Evolutionary conservation across 1,284 basidiomycete genomes (phyloP), one percentile per base, ranked within the genome.

Genomic region (Cystobasidium pallidum): DNA sequence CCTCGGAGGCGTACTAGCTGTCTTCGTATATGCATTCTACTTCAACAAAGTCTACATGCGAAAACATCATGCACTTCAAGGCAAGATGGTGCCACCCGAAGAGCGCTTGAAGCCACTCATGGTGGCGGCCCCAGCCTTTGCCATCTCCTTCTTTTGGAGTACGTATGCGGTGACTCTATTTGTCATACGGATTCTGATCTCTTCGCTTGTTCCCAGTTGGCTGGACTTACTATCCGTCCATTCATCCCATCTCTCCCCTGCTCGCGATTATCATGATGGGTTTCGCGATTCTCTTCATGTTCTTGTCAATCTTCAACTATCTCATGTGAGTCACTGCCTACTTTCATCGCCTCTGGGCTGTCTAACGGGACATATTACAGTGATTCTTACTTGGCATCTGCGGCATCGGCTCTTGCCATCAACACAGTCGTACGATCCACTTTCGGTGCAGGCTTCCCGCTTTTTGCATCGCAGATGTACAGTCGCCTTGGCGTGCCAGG

Each of bases 391-490:
- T 79, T 85, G 30, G 49, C 52, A n/a, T 72, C 52, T 36, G 32
- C 58, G 7, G 21, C n/a, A 80, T 81, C 77, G 80, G 82, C 13
- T 83, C 84, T 0, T 84, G 67, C 67, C 21, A 70, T 70, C 67
- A 70, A 70, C 72, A 86, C 84, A 1, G 83, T 86, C 65, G 77
- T 81, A 11, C 82, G 85, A 71, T 83, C 82, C 0, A 61, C 80
- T 0, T 84, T 84, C 64, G 85, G 85, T 34, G 84, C 84, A 0
- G 82, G 80, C 0, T 43, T 39, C 58, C 52, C 41, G 8, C 77
- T 85, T 2, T 85, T 86, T 73, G 83, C 84, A 0, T 77, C 68
- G 0, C 83, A 84, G 73, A 84, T 86, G 84, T 86, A 82, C 78
- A 73, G 81, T 6, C 80, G 76, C 43, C 80, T 86, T 17, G 83